Conservation (phyloP, 345 rosid species). For the Garcia nutans region DNA sequence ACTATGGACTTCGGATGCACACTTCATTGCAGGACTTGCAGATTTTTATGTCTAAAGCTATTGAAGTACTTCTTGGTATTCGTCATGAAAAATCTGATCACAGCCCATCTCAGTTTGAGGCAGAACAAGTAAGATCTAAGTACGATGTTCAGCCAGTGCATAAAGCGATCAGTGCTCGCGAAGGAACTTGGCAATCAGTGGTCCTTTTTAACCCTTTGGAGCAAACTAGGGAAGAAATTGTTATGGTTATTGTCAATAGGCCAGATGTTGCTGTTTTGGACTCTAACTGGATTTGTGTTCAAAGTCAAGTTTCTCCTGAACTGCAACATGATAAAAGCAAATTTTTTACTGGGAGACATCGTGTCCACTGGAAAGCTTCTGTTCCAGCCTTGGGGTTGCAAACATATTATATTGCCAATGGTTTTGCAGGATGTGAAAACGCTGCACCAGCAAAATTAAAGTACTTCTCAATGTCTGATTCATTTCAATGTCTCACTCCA, state of each 20-base stretch:
- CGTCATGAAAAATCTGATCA: slow-evolving; percentile 83
- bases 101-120: slow-evolving; percentile 69
- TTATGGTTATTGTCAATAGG: slow-evolving; percentile 64
- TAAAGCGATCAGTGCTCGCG: slow-evolving; percentile 60
- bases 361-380: slow-evolving; percentile 86
- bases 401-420: slow-evolving; percentile 79
- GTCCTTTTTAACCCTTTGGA: slow-evolving; percentile 82
- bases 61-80: slow-evolving; percentile 78
- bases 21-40: slow-evolving; percentile 86
- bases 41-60: slow-evolving; percentile 93
- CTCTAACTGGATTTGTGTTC: slow-evolving; percentile 86
- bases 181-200: slow-evolving; percentile 75
- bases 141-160: slow-evolving; percentile 82
- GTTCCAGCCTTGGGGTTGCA: slow-evolving; percentile 88
- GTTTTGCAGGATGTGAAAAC: slow-evolving; percentile 75
- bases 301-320: slow-evolving; percentile 94
- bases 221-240: slow-evolving; percentile 81
- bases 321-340: slow-evolving; percentile 70
- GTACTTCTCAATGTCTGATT: slow-evolving; percentile 44
- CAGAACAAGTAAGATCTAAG: slow-evolving; percentile 73
- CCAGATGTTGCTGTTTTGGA: slow-evolving; percentile 79
- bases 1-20: slow-evolving; percentile 91
- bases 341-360: slow-evolving; percentile 77
- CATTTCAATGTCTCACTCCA: slow-evolving; percentile 67
- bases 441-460: slow-evolving; percentile 66